Evolutionary conservation across 2,329 filamentous ascomycete genomes (phyloP), one percentile per base, ranked within the genome.

Genomic region (Aureobasidium melanogenum): DNA sequence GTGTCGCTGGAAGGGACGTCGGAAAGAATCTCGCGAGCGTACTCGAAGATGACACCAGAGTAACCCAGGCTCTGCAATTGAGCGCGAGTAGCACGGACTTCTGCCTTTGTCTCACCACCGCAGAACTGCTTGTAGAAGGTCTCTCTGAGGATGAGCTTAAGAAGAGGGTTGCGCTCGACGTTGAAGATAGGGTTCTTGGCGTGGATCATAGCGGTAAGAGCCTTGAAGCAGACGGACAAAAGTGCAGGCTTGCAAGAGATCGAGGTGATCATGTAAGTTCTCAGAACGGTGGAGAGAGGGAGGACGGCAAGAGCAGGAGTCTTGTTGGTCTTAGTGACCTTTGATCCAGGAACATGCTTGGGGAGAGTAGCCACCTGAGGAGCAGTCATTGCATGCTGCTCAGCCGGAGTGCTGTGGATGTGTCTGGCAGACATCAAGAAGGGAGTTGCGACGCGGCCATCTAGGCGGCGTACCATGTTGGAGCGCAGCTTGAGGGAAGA

Each of bases 81-180:
- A 1, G 79, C 70, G 32, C 91, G 83, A 0, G 88, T 91, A 32
- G 72, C 74, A 44, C 79, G 77, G 1, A 95, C 87, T 73, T 96
- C 89, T 1, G 72, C 68, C 0, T 82, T 79, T 52, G 83, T 88
- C 74, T 91, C 88, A 30, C 92, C 92, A 0, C 89, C 90, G 73
- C 92, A 97, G 74, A 96, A 97, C 69, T 97, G 92, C 26, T 86
- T 85, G 72, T 96, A 96, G 68, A 96, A 91, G 0, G 90, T 95
- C 70, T 86, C 83, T 72, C 91, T 91, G 54, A 96, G 78, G 44
- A 91, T 70, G 63, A 79, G 83, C 46, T 85, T 82, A 17, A 96
- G 79, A 1, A 93, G 50, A 0, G 84, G 84, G 70, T 96, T 96
- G 57, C 76, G 79, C 70, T 95, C 90, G 5, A 91, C 86, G 72